Evolutionary conservation across 495 filamentous ascomycete genomes (phyloP).

Genomic region (Aspergillus sparsus): DNA sequence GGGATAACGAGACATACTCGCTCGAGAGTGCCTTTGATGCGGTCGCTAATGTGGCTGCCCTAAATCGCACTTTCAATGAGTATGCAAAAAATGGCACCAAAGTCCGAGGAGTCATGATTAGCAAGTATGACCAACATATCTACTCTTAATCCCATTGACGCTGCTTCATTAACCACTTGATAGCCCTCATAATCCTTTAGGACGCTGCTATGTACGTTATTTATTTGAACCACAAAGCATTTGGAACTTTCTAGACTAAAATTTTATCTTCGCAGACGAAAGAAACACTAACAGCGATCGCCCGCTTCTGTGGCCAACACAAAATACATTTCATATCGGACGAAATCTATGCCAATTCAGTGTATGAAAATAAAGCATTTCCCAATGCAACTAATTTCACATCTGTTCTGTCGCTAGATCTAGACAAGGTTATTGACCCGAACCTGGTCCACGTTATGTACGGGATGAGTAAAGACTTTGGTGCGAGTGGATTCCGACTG

Average conservation of each 20-base stretch:
- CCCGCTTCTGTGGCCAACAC: constrained; percentile 48
- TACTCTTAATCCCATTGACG: not conserved
- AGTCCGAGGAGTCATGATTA: not conserved
- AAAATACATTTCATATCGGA: constrained; percentile 51
- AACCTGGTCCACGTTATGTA: constrained; percentile 48
- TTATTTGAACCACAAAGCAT: constrained; percentile 28
- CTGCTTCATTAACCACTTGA: not conserved
- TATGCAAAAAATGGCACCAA: not conserved
- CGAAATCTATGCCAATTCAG: constrained; percentile 51
- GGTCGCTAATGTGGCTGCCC: not conserved
- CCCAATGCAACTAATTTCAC: constrained; percentile 33
- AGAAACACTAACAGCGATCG: constrained; percentile 37
- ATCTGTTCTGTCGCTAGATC: constrained; percentile 40
- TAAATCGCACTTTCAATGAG: not conserved
- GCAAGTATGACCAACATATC: not conserved
- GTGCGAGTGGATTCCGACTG: constrained; percentile 45
- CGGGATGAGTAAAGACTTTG: constrained; percentile 53
- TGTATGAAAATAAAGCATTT: constrained; percentile 30
- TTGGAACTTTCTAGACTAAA: not conserved
- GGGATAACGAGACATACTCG: not conserved
- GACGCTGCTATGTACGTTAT: not conserved
- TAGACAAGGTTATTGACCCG: constrained; percentile 37
- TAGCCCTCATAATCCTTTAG: not conserved
- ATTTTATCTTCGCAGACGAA: not conserved
- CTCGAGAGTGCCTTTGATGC: not conserved